phyloP scores from a whole-genome alignment of 2,329 filamentous ascomycete species.

The Xylaria polymorpha region DNA sequence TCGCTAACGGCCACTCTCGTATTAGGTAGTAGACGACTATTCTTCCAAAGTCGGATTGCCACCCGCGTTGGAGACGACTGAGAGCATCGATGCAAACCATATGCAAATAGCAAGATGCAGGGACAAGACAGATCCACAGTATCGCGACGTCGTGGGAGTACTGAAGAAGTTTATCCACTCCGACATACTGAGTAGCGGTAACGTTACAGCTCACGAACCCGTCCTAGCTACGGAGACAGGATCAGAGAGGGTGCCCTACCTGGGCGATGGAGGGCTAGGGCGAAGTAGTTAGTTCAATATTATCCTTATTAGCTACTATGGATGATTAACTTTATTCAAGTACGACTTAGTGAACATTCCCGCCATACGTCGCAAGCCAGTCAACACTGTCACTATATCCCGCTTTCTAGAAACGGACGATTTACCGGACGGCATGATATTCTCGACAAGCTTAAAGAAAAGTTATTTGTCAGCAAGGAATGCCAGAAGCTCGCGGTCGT shows the following conservation, averaged over 20 bases:
- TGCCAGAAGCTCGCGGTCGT: slow-evolving; percentile 43
- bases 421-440: slow-evolving; percentile 27
- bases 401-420: slow-evolving; percentile 4
- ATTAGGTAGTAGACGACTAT: slow-evolving; percentile 46
- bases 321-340: slow-evolving; percentile 3
- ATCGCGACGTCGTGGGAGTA: slow-evolving; percentile 48
- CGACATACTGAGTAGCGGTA: not conserved
- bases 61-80: slow-evolving; percentile 50
- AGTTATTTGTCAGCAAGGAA: slow-evolving; percentile 14
- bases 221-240: not conserved
- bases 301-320: not conserved
- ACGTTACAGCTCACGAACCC: not conserved
- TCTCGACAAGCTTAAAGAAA: slow-evolving; percentile 7
- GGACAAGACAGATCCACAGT: slow-evolving; percentile 47
- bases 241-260: not conserved
- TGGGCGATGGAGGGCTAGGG: not conserved
- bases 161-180: slow-evolving; percentile 44
- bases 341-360: not conserved
- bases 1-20: not conserved
- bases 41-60: slow-evolving; percentile 55
- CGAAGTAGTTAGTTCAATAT: not conserved
- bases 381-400: not conserved
- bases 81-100: slow-evolving; percentile 56
- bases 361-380: not conserved
- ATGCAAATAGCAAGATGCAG: slow-evolving; percentile 53